These are phyloP conservation scores for Striga hermonthica DNA, from an alignment of 305 asterid species.

Conservation along the genomic window DNA sequence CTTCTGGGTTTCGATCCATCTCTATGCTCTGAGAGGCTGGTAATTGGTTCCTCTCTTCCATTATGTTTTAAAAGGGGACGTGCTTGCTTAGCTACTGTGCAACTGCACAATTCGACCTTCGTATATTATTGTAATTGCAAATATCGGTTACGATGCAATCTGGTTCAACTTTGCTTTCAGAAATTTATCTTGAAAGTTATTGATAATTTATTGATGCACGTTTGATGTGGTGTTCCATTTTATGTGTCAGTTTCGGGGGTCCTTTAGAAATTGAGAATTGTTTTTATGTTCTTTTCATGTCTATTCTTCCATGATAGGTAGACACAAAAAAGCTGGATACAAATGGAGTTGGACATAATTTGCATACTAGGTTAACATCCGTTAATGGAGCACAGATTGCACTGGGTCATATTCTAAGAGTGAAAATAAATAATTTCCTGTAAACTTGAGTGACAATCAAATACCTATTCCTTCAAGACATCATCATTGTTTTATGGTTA, in stretches of 20 bases:
- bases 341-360: constrained; percentile 15
- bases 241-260: no score
- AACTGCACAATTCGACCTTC: neutral
- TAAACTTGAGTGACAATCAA: constrained; percentile 2
- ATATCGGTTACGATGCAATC: constrained; percentile 29
- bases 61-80: constrained; percentile 1
- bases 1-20: constrained; percentile 72
- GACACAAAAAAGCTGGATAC: constrained; percentile 21
- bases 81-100: constrained; percentile 1
- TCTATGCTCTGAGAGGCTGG: constrained; percentile 59
- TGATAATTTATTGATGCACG: no score
- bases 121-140: neutral
- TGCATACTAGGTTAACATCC: neutral
- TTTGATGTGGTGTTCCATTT: no score
- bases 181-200: no score
- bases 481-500: constrained; percentile 2
- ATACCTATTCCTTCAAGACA: neutral
- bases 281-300: neutral
- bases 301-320: neutral
- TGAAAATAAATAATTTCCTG: constrained; percentile 1
- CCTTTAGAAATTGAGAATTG: neutral
- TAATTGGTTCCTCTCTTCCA: constrained; percentile 32
- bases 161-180: constrained; percentile 8
- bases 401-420: neutral
- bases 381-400: neutral